phyloP scores from a whole-genome alignment of 345 rosid genomes.

The Eutrema japonicum region DNA sequence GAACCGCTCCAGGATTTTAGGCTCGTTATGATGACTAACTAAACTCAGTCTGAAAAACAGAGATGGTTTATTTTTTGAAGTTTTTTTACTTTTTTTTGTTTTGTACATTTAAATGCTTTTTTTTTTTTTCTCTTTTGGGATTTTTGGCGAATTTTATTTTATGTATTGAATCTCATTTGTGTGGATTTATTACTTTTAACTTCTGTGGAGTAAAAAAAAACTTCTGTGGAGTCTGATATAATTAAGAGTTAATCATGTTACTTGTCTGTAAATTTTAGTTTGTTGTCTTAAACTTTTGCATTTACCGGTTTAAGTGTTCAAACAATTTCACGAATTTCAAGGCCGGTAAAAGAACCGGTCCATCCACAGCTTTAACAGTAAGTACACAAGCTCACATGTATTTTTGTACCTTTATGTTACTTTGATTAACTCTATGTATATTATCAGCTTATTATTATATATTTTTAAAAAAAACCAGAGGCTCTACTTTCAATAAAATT shows the following conservation, averaged over 20 bases:
- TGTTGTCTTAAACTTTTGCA: neutral
- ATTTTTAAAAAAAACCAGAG: neutral
- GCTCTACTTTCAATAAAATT: conserved; percentile 39
- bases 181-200: conserved; percentile 13
- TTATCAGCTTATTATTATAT: conserved; percentile 38
- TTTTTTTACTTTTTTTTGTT: neutral
- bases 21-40: conserved; percentile 40
- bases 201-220: neutral
- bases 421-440: conserved; percentile 41
- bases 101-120: conserved; percentile 29
- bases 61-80: neutral
- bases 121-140: neutral
- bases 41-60: conserved; percentile 31
- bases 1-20: conserved; percentile 32
- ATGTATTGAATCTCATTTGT: conserved; percentile 30
- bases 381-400: conserved; percentile 39
- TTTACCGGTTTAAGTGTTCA: conserved; percentile 23
- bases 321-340: conserved; percentile 31
- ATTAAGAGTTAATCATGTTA: neutral
- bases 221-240: neutral
- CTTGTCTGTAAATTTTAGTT: conserved; percentile 4
- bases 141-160: conserved; percentile 7
- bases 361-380: conserved; percentile 43
- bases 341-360: conserved; percentile 37
- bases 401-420: conserved; percentile 29